These are phyloP conservation scores for Tagetes patula DNA, from an alignment of 129 eudicot genomes.

Conservation along the genomic window DNA sequence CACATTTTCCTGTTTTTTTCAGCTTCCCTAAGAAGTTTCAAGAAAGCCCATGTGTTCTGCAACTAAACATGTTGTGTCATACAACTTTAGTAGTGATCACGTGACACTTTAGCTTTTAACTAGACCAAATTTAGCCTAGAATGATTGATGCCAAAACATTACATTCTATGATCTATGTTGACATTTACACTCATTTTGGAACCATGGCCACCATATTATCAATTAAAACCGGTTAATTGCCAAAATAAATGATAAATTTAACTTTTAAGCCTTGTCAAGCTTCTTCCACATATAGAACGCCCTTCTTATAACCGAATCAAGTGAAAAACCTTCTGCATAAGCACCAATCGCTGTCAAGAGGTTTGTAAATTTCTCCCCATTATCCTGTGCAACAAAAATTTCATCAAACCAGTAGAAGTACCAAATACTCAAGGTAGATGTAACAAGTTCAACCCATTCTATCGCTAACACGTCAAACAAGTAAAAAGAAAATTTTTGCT, in stretches of 20 bases:
- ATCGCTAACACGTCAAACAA: not conserved
- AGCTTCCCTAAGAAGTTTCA: not conserved
- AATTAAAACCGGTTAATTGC: conserved; percentile 3
- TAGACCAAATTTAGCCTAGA: not conserved
- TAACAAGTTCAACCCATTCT: not conserved
- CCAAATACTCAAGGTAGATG: not conserved
- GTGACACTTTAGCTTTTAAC: not conserved
- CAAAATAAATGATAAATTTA: not conserved
- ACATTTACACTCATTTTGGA: not conserved
- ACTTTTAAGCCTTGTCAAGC: conserved; percentile 46
- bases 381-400: conserved; percentile 53
- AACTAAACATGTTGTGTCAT: not conserved
- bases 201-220: not conserved
- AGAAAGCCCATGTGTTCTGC: not conserved
- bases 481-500: not conserved
- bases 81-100: too few species aligned
- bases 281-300: conserved; percentile 83
- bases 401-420: conserved; percentile 12
- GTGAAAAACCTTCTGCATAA: conserved; percentile 97
- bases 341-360: conserved; percentile 93
- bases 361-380: conserved; percentile 87
- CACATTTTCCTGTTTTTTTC: not conserved
- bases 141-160: not conserved
- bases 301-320: conserved; percentile 81
- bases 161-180: not conserved